Base-by-base conservation (phyloP, 352 stramenopile species). In the Globisporangium okanoganense region DNA sequence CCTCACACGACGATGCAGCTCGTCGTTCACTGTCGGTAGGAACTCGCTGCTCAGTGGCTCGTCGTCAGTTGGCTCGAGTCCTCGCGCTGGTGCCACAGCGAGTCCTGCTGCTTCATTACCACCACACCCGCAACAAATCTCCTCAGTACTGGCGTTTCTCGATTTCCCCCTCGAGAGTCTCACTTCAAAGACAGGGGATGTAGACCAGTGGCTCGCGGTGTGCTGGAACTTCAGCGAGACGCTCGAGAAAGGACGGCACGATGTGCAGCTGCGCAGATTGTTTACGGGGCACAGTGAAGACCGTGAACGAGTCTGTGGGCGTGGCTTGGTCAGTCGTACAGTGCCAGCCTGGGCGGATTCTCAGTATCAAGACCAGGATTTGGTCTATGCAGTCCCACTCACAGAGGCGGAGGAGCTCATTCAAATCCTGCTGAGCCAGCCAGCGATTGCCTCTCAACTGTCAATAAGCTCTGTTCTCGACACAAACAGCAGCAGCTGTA, bases 181-280 rank as follows among this genome's bases (percentile, higher is more conserved):
- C 16, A 6, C 27, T 1, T 12, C 40, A 8, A 31, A 29, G 18
- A 52, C 45, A 24, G n/a, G 18, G 14, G 53, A 62, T 24, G 5
- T 62, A 3, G 61, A 58, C 10, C 35, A 29, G 54, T 67, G 61
- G 61, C 45, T 62, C n/a, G 44, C 57, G 8, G 12, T 58, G 35
- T 57, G 22, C 33, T 62, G 44, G 53, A 20, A 61, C 27, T 62
- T 58, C 8, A 36, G 53, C 1, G 53, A 67, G 22, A 54, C 20
- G 13, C 53, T 67, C 36, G 53, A 58, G 5, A 20, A 22, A 44
- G 38, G 5, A 13, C 45, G 29, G 1, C 47, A 62, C 35, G 24
- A 67, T 31, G 12, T 20, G 18, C 27, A 55, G 14, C 27, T 67
- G 22, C 9, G 44, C 8, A 45, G 24, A n/a, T 12, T 67, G 24